Evolutionary conservation across 495 filamentous ascomycete species (phyloP).

Genomic region (Lichina pygmaea): DNA sequence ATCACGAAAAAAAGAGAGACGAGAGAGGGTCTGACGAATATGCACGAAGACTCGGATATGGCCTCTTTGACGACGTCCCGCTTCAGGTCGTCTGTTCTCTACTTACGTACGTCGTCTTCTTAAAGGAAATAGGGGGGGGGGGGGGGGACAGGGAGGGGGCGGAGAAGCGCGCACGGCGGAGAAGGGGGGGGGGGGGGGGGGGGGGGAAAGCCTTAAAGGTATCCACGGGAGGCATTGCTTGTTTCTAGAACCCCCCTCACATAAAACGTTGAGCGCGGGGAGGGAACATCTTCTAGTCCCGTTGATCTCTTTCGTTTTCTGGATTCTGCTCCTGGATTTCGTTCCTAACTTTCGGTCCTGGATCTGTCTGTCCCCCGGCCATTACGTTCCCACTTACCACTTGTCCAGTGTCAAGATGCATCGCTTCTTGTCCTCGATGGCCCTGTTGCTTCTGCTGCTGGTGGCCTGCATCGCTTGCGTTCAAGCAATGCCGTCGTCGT

Average conservation of each 20-base stretch:
- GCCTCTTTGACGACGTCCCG: too few relatives aligned
- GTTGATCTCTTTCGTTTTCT: not conserved
- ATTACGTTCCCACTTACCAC: not conserved
- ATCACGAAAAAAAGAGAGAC: too few relatives aligned
- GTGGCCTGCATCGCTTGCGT: too few relatives aligned
- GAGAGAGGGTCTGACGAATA: too few relatives aligned
- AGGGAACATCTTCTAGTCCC: not conserved
- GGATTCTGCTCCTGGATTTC: not conserved
- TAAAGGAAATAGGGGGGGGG: not conserved
- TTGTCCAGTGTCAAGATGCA: too few relatives aligned
- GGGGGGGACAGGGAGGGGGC: not conserved
- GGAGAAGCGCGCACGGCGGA: too few relatives aligned
- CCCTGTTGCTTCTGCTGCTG: too few relatives aligned
- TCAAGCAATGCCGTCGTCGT: too few relatives aligned
- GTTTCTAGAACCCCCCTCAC: too few relatives aligned
- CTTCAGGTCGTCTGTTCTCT: not conserved
- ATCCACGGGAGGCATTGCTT: not conserved
- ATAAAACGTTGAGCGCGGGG: not conserved
- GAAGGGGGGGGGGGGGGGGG: not conserved
- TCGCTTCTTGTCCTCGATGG: too few relatives aligned
- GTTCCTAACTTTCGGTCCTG: too few relatives aligned
- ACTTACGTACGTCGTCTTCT: not conserved
- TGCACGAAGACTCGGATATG: too few relatives aligned
- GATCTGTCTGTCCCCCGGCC: not conserved
- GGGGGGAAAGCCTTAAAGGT: not conserved